A percentile compares a stretch with the other conserved stretches of the same genome.
These are phyloP conservation scores for Phytophthora capsici DNA, from an alignment of 352 stramenopile species.

Conservation along the genomic window DNA sequence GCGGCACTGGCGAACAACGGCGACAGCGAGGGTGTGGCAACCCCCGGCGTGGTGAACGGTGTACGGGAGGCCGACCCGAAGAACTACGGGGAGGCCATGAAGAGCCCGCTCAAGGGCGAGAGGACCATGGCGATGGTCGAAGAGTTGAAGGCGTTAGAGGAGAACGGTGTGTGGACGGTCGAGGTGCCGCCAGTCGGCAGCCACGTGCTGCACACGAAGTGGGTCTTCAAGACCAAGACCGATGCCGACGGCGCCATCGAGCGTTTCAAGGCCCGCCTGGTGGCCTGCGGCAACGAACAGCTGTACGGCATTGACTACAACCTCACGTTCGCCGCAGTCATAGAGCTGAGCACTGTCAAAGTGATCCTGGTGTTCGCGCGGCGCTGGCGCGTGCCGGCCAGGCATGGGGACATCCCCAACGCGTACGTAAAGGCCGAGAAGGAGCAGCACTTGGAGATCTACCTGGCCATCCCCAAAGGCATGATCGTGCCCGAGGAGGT, in stretches of 20 bases:
- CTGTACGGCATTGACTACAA: background rate
- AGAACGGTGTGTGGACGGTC: no score
- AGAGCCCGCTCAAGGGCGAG: no score
- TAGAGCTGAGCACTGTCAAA: background rate
- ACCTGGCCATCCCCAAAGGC: background rate
- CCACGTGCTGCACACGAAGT: no score
- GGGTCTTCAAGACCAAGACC: no score
- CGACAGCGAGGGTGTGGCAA: no score
- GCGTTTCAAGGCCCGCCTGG: background rate
- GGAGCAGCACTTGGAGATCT: background rate
- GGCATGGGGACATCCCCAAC: background rate
- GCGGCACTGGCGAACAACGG: no score
- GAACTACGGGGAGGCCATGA: no score
- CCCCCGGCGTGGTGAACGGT: no score
- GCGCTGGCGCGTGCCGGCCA: background rate
- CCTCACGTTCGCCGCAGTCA: background rate
- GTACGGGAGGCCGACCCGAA: no score
- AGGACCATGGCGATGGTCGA: no score
- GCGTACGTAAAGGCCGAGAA: background rate
- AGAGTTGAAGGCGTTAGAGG: no score
- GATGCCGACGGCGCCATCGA: background rate
- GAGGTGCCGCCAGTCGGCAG: no score
- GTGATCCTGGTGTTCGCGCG: background rate
- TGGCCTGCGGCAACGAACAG: background rate
- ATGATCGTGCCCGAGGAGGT: background rate